Percentiles rank a stretch among this genome's conserved stretches.
These are phyloP conservation scores for Bonia amplexicaulis DNA, from an alignment of 176 grass and related monocot genomes.

Conservation along the genomic window DNA sequence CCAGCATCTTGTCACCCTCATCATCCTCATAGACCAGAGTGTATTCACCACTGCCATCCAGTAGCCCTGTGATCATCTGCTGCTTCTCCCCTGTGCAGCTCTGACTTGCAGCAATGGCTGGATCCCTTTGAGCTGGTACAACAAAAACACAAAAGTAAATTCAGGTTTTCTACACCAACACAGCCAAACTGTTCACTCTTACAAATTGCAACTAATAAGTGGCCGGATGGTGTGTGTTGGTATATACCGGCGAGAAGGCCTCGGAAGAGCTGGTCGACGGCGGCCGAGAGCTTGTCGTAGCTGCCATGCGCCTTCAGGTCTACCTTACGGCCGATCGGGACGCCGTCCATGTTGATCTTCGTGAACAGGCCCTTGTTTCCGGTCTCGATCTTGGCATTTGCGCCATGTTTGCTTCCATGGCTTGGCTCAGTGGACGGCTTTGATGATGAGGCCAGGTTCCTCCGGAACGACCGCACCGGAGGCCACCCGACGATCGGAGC, in stretches of 20 bases:
- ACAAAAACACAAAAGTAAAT: neutral
- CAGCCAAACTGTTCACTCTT: neutral
- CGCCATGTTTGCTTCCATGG: neutral
- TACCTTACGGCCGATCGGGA: slow-evolving; percentile 88
- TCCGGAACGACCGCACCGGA: slow-evolving; percentile 67
- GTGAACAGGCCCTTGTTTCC: slow-evolving; percentile 49
- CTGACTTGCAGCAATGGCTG: neutral
- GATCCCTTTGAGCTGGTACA: slow-evolving; percentile 41
- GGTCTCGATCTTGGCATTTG: slow-evolving; percentile 4
- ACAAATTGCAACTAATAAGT: neutral
- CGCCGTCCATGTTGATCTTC: slow-evolving; percentile 91
- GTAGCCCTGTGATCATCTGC: slow-evolving; percentile 26
- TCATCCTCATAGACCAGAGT: slow-evolving; percentile 86
- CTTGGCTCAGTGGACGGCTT: slow-evolving; percentile 13
- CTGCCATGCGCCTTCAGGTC: slow-evolving; percentile 46
- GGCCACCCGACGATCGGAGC: slow-evolving; percentile 79
- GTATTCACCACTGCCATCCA: slow-evolving; percentile 67
- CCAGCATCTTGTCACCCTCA: slow-evolving; percentile 82
- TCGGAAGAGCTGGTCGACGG: slow-evolving; percentile 64
- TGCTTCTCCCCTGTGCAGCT: slow-evolving; percentile 22
- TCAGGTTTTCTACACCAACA: neutral
- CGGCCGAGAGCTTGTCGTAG: slow-evolving; percentile 69
- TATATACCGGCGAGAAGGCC: slow-evolving; percentile 60
- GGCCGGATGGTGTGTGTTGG: neutral
- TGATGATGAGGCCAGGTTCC: slow-evolving; percentile 46